Percentiles rank a stretch among this genome's conserved stretches.
Evolutionary conservation across 1,139 yeast species (phyloP).

Genomic region (Sugiyamaella paludigena): DNA sequence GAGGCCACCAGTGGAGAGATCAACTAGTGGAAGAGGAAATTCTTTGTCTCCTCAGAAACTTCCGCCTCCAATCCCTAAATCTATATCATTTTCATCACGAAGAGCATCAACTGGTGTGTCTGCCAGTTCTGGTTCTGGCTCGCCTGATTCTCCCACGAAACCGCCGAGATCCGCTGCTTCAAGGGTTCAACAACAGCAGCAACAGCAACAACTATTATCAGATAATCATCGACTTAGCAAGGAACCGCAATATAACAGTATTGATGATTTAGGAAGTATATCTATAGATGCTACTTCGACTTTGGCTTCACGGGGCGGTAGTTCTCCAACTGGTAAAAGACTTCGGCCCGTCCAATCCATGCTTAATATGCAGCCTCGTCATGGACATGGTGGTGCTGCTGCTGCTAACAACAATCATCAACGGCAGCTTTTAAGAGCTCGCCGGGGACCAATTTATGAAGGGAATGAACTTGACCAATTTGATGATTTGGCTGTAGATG

Average conservation of each 20-base stretch:
- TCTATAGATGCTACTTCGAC: conserved; percentile 9
- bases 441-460: conserved; percentile 14
- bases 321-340: conserved; percentile 8
- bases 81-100: not conserved
- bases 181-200: not conserved
- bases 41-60: conserved; percentile 8
- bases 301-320: not conserved
- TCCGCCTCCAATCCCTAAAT: not conserved
- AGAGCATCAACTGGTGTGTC: not conserved
- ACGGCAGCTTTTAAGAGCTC: conserved; percentile 6
- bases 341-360: conserved; percentile 27
- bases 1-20: conserved; percentile 1
- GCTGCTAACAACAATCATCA: not conserved
- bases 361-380: conserved; percentile 16
- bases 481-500: conserved; percentile 31
- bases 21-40: not conserved
- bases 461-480: conserved; percentile 37
- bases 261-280: conserved; percentile 8
- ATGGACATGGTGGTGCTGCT: not conserved
- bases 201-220: not conserved
- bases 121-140: not conserved
- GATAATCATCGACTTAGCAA: conserved; percentile 4
- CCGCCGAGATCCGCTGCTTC: not conserved
- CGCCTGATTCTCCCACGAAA: conserved; percentile 1
- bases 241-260: no score